Base-by-base conservation (phyloP, 2,329 filamentous ascomycete genomes). In the Penicillium sp. region DNA sequence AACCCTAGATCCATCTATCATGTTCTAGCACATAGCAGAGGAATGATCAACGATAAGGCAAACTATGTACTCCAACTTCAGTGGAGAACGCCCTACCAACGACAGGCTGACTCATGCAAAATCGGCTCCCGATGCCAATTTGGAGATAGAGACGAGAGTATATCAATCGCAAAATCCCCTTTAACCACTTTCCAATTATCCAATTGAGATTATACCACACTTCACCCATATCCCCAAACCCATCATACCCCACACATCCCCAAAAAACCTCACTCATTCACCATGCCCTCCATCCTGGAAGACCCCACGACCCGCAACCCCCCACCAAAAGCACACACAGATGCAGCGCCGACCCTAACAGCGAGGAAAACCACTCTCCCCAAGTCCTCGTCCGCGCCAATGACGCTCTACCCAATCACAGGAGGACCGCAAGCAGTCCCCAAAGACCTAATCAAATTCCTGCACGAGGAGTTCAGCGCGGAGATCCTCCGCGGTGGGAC, bases 211-310 rank as follows among this genome's bases (percentile, higher is more conserved):
- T 45, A 11, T 36, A 33, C 19, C 39, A 33, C 10, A 34, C 16
- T 11, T 44, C 6, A n/a, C 2, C 31, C 10, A 31, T 25, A 50
- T 25, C 19, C 10, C 19, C 16, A 50, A 40, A 2, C 33, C 23
- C 7, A 3, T 40, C 8, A 8, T 5, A 33, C 29, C 2, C 34
- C 33, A 27, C 8, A 9, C 2, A 19, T 43, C 10, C 3, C 6
- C 13, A 43, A 36, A n/a, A 19, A 3, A 2, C 3, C 19, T 15
- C 25, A 8, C 34, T 7, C 38, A 49, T 46, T 23, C 38, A 39
- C 15, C 41, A 75, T 74, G 72, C 71, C 72, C 44, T 60, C 72
- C 34, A 62, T 75, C 46, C 68, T 75, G 53, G 73, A 75, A 70
- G 71, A 75, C 60, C 68, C 68, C 59, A 63, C 60, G 33, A 63